Conservation (phyloP, 2,329 filamentous ascomycete genomes). For the Fusarium nelsonii region DNA sequence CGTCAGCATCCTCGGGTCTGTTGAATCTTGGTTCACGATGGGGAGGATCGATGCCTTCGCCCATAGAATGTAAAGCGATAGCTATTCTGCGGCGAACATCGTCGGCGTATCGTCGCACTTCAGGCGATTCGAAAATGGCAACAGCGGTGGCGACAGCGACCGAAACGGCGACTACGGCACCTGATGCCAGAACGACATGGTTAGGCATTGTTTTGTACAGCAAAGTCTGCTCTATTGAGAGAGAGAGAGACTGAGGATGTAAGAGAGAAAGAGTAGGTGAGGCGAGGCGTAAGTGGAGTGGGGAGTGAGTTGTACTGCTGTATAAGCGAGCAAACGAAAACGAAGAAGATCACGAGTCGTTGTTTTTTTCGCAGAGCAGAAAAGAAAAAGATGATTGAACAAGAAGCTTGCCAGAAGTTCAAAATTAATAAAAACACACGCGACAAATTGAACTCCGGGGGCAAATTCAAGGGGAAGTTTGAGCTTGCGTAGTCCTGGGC, state of each 20-base stretch:
- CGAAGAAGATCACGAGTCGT: slow-evolving; percentile 6
- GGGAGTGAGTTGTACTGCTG: not conserved
- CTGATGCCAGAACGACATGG: slow-evolving; percentile 66
- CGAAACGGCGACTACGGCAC: slow-evolving; percentile 68
- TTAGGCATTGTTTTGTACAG: slow-evolving; percentile 63
- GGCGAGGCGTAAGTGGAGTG: slow-evolving; percentile 9
- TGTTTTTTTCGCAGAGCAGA: not conserved
- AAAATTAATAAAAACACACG: not conserved
- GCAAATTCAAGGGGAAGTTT: slow-evolving; percentile 36
- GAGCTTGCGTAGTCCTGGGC: slow-evolving; percentile 40
- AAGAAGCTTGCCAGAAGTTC: slow-evolving; percentile 22
- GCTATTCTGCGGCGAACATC: slow-evolving; percentile 72
- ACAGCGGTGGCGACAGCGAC: slow-evolving; percentile 69
- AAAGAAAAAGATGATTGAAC: not conserved
- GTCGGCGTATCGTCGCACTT: slow-evolving; percentile 71
- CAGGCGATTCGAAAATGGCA: slow-evolving; percentile 73
- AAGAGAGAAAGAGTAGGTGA: slow-evolving; percentile 22
- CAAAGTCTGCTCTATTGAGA: slow-evolving; percentile 13
- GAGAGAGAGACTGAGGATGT: slow-evolving; percentile 19
- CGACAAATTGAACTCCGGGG: slow-evolving; percentile 17
- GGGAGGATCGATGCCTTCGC: slow-evolving; percentile 67
- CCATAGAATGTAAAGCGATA: slow-evolving; percentile 69
- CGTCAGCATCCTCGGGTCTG: slow-evolving; percentile 74
- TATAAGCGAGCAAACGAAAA: slow-evolving; percentile 27
- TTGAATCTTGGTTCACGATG: slow-evolving; percentile 69